Base-by-base conservation (phyloP, 164 flowering plant genomes). In the Vitis cinerea region DNA sequence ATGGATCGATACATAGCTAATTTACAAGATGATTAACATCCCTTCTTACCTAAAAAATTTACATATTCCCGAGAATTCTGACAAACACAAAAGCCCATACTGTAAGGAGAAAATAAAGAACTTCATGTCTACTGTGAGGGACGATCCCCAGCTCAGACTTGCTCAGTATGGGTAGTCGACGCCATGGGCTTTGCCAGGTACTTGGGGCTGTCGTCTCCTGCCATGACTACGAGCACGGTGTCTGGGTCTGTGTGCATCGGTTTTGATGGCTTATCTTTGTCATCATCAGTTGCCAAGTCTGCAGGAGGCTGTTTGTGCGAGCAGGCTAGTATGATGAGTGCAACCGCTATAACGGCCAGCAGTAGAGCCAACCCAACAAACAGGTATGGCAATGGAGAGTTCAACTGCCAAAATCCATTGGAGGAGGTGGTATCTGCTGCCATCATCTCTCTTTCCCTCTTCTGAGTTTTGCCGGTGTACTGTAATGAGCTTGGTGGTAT, bases 331-430 rank as follows among this genome's bases (percentile, higher is more conserved):
- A 31, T 29, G 44, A 61, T n/a, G 15, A 61, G 44, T 10, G 64
- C 64, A 9, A 31, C 48, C 14, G 16, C 64, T 37, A 61, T 61
- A 47, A 61, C 37, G 9, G 7, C 14, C 14, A 61, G 47, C 48
- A 61, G 11, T 5, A 61, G 12, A 29, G 23, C 44, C 44, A 61
- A 1, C 13, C 64, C 64, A 12, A 10, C 16, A 47, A 61, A 61
- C 13, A 61, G 48, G 47, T 61, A 61, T 4, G 64, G 64, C 15
- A 61, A 11, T n/a, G 64, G 64, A 7, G 64, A 61, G 64, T 19
- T 61, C 64, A 37, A 61, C 9, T 14, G 11, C 47, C 37, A 47
- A 11, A 53, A 53, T 12, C 56, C 56, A 12, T n/a, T 8, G 12
- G 13, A 12, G 15, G 4, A 3, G 56, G 64, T 29, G 44, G 47